Base-by-base conservation (phyloP, 2,329 filamentous ascomycete genomes). In the Bipolaris victoriae region DNA sequence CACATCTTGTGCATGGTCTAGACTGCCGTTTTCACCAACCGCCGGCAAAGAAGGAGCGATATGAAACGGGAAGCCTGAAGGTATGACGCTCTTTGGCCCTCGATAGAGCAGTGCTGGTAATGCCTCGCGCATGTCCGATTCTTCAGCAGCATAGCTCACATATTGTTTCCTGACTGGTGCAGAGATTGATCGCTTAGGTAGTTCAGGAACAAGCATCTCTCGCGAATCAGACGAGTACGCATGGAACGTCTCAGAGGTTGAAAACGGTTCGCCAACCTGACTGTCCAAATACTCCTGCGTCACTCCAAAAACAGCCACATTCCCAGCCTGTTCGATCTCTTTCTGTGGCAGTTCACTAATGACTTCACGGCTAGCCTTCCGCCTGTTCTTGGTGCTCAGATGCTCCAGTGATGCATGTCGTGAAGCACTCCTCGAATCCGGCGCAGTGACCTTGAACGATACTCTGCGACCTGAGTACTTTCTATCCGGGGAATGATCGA, bases 271-370 rank as follows among this genome's bases (percentile, higher is more conserved):
- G 6, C 63, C 58, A 11, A 52, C 58, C 41, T 71, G 69, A 46
- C 63, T 68, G 29, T 72, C 64, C 44, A 70, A 72, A 39, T 73
- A 73, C 49, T 68, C 66, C 41, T 74, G 68, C 24, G 72, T 69
- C 7, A 72, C 65, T 20, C 68, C 57, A 49, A 69, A 69, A 4
- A 67, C 67, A n/a, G 66, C 67, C 36, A 65, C 55, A 16, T 69
- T 67, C 7, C 56, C 64, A 7, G 63, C 55, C 20, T 62, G 54
- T 15, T 66, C 61, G 20, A 68, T 67, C 24, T 72, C 66, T 18
- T 65, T 62, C 43, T 70, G 63, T 10, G 67, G 63, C 16, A 67
- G 57, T n/a, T 67, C 59, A 31, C 60, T 58, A 48, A 65, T 56
- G n/a, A 55, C 61, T n/a, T 65, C 64, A 33, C 53, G 58, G 7